Evolutionary conservation across 495 filamentous ascomycete genomes (phyloP).

Genomic region (Evernia prunastri): DNA sequence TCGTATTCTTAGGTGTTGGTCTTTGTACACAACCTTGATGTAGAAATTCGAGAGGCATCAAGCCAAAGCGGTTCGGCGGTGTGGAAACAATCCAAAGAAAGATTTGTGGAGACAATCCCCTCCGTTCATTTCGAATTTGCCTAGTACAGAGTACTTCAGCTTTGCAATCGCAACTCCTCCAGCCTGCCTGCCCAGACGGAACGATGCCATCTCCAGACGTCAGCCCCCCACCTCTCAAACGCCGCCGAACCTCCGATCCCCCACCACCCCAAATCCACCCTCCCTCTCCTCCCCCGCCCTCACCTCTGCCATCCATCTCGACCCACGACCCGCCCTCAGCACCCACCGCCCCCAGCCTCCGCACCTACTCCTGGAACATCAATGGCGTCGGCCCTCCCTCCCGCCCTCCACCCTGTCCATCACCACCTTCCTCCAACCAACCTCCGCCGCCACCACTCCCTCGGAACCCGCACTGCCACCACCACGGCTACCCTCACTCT

Average conservation of each 20-base stretch:
- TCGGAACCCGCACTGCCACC: not conserved
- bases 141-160: too few species aligned
- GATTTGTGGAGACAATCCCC: too few species aligned
- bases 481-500: constrained; percentile 31
- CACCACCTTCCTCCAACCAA: constrained; percentile 37
- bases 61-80: too few species aligned
- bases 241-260: constrained; percentile 20
- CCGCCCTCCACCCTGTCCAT: constrained; percentile 31
- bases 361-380: constrained; percentile 46
- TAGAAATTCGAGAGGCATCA: too few species aligned
- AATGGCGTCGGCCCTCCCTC: constrained; percentile 43
- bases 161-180: too few species aligned
- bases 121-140: too few species aligned
- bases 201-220: constrained; percentile 12
- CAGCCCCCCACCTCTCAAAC: constrained; percentile 30
- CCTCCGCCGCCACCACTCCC: not conserved
- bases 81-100: too few species aligned
- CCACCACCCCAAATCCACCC: not conserved
- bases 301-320: not conserved
- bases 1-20: too few species aligned
- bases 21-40: too few species aligned
- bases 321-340: not conserved
- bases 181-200: not conserved
- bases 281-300: not conserved
- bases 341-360: constrained; percentile 11